Conservation (phyloP, 2,329 filamentous ascomycete genomes). For the Fusarium beomiforme region DNA sequence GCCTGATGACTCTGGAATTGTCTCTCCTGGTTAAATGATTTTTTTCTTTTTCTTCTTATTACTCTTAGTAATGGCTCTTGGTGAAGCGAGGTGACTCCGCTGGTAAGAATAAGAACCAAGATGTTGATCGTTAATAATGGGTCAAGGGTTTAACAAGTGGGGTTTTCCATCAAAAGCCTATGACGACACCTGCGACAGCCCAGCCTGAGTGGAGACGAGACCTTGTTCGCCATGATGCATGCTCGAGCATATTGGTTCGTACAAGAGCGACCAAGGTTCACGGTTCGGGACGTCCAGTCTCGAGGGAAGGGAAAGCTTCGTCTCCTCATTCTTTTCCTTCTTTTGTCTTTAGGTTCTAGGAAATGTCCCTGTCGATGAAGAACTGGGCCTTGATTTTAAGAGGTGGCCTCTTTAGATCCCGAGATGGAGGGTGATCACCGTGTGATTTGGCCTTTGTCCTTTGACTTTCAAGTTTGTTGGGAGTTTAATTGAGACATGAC, state of each 20-base stretch:
- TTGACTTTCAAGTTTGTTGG: constrained; percentile 1
- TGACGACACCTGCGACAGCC: constrained; percentile 31
- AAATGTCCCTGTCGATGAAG: constrained; percentile 31
- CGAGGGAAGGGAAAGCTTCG: constrained; percentile 11
- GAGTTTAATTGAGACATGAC: background rate
- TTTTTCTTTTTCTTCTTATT: background rate
- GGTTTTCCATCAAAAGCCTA: constrained; percentile 20
- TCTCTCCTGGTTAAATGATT: background rate
- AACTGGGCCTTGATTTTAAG: constrained; percentile 7
- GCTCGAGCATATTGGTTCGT: constrained; percentile 1
- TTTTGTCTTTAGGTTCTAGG: constrained; percentile 3
- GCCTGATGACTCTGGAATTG: background rate
- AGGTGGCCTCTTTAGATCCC: constrained; percentile 16
- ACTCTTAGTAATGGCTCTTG: background rate
- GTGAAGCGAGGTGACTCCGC: constrained; percentile 1
- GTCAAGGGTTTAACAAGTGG: constrained; percentile 26
- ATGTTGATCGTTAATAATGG: constrained; percentile 18
- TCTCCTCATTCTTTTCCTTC: constrained; percentile 12
- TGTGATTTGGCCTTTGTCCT: constrained; percentile 20
- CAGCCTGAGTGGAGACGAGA: constrained; percentile 21
- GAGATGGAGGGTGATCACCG: constrained; percentile 25
- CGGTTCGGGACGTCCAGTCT: constrained; percentile 25
- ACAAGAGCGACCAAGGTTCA: constrained; percentile 16
- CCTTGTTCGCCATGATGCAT: background rate
- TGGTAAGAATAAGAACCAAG: constrained; percentile 29